Conservation (phyloP, 164 flowering plant species). For the Macadamia integrifolia region DNA sequence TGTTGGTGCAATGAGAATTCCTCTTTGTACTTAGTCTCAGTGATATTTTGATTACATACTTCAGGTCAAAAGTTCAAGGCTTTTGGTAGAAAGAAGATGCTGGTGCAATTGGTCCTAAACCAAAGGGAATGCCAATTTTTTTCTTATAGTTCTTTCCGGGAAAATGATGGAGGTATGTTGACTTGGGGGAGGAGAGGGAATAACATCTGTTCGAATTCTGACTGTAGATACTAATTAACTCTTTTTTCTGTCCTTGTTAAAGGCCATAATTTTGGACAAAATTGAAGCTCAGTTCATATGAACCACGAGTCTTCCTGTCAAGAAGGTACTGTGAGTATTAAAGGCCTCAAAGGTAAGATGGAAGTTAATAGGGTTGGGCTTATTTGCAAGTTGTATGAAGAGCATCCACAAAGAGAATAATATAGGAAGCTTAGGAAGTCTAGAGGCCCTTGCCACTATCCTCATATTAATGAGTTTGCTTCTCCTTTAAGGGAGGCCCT, state of each 20-base stretch:
- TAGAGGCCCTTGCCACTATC: too few species aligned
- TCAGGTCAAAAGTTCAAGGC: too few species aligned
- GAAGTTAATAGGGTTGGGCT: not conserved
- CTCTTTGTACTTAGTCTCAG: too few species aligned
- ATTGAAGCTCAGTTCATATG: not conserved
- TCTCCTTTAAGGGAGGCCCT: not conserved
- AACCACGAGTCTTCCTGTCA: too few species aligned
- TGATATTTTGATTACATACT: too few species aligned
- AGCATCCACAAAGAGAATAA: not conserved
- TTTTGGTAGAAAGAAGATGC: too few species aligned
- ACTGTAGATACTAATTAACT: not conserved
- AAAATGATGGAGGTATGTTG: not conserved
- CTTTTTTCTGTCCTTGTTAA: not conserved
- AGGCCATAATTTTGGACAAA: not conserved
- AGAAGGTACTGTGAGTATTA: not conserved
- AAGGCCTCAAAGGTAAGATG: not conserved
- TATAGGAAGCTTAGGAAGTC: not conserved
- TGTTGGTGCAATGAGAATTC: not conserved
- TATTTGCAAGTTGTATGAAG: not conserved
- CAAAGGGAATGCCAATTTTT: not conserved
- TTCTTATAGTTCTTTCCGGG: not conserved
- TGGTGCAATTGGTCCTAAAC: not conserved
- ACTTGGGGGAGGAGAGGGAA: not conserved
- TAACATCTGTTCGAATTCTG: too few species aligned
- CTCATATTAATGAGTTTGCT: not conserved